phyloP scores from a whole-genome alignment of 176 grass and related monocot genomes.

The Cocos nucifera region DNA sequence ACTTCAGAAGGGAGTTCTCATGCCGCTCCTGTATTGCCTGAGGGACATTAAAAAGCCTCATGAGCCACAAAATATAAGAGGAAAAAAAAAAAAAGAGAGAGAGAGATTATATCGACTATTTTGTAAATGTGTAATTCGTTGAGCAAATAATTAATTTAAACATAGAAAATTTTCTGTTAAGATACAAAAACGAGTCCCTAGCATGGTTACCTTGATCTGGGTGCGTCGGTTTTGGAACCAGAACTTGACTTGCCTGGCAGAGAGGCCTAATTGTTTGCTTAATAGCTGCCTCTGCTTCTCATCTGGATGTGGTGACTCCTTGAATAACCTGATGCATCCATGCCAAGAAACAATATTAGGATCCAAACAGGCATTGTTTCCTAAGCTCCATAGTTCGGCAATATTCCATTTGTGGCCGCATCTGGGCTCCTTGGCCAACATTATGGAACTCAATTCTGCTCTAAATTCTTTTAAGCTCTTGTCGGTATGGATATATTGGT shows the following conservation, averaged over 20 bases:
- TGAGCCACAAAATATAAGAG: neutral
- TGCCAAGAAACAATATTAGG: neutral
- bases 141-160: too few relatives aligned
- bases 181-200: too few relatives aligned
- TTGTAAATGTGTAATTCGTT: neutral
- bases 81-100: neutral
- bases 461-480: too few relatives aligned
- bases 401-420: neutral
- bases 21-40: conserved; percentile 78
- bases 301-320: conserved; percentile 82
- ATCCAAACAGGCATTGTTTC: neutral
- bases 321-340: conserved; percentile 43
- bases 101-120: too few relatives aligned
- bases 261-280: conserved; percentile 60
- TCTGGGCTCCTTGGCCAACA: neutral
- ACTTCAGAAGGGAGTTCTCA: conserved; percentile 76
- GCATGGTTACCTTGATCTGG: conserved; percentile 61
- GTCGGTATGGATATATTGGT: too few relatives aligned
- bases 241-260: conserved; percentile 79
- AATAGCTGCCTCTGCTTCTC: conserved; percentile 69
- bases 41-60: neutral
- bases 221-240: conserved; percentile 95
- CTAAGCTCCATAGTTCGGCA: neutral
- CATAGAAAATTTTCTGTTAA: too few relatives aligned
- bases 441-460: too few relatives aligned